These are phyloP conservation scores for Cornus suecica DNA, from an alignment of 148 eudicot genomes.

Conservation along the genomic window DNA sequence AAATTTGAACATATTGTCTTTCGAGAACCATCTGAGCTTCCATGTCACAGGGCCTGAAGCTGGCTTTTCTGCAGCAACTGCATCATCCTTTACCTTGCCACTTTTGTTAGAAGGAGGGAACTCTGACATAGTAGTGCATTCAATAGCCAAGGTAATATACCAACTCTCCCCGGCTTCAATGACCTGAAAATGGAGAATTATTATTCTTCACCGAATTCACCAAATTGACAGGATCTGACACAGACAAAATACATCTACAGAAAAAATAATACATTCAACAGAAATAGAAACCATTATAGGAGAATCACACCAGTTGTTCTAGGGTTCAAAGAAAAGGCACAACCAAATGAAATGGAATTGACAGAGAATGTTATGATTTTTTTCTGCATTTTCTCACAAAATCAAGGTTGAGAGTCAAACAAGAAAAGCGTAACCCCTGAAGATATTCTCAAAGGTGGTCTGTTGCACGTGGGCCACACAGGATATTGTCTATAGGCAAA, in stretches of 20 bases:
- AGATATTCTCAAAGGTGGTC: too few species aligned
- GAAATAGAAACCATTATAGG: not conserved
- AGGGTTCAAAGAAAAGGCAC: not conserved
- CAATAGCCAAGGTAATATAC: slow-evolving; percentile 38
- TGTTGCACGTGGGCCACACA: too few species aligned
- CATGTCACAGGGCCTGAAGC: slow-evolving; percentile 31
- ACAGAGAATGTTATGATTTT: not conserved
- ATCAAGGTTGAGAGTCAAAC: not conserved
- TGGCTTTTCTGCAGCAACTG: not conserved
- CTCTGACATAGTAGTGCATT: slow-evolving; percentile 14
- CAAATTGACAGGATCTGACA: not conserved
- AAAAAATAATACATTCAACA: not conserved
- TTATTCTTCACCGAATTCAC: not conserved
- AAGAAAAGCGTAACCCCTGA: not conserved
- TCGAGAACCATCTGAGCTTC: slow-evolving; percentile 60
- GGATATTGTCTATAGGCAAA: too few species aligned
- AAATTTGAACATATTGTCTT: slow-evolving; percentile 45
- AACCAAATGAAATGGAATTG: not conserved
- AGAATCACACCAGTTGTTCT: not conserved
- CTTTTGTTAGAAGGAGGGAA: slow-evolving; percentile 21
- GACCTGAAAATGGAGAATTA: slow-evolving; percentile 40
- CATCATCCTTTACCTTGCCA: slow-evolving; percentile 18
- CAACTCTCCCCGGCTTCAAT: slow-evolving; percentile 39
- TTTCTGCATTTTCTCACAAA: not conserved
- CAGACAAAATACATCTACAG: not conserved